Evolutionary conservation across 2,329 filamentous ascomycete species (phyloP), one percentile per base, ranked within the genome.

Genomic region (Fusarium drepaniforme): DNA sequence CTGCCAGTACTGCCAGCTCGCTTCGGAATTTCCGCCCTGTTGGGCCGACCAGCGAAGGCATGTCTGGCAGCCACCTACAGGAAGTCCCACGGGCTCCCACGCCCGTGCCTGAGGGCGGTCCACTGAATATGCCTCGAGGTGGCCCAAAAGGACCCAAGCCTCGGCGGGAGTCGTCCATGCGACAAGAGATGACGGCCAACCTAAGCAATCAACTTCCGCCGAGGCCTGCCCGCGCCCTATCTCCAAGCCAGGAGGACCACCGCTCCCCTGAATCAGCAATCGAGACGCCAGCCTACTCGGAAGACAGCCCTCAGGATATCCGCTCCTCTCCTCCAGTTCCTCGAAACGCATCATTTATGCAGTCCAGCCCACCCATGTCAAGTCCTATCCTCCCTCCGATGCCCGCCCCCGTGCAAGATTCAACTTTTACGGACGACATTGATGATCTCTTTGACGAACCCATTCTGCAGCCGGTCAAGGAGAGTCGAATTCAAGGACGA

Each of bases 261-360:
- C 86, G 86, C 8, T 91, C 89, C 5, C 89, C 89, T 9, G 88
- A 90, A 25, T 90, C 89, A 15, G 76, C 85, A 40, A 88, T 83
- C 0, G 86, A 85, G 16, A 90, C 89, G 2, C 88, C 88, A 7
- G 84, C 86, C 38, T 87, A 85, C 44, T 88, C 90, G 64, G 89
- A 87, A 63, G 87, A 93, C 66, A 97, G 95, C 63, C 93, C 95
- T 5, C 91, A 91, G 59, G 94, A 94, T 64, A 94, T 98, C 77
- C 93, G 93, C 2, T 98, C 97, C 0, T 98, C 96, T 5, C 96
- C 96, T 16, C 97, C 97, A 1, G 88, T 97, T 1, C 91, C 95
- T 72, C 89, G 90, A 74, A 89, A 89, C 42, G 86, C 87, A 35
- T 83, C 87, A 51, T 91, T 87, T 75, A 85, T 88, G 35, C 86